Evolutionary conservation across 1,139 yeast genomes (phyloP).

Genomic region (Pichia sp.): DNA sequence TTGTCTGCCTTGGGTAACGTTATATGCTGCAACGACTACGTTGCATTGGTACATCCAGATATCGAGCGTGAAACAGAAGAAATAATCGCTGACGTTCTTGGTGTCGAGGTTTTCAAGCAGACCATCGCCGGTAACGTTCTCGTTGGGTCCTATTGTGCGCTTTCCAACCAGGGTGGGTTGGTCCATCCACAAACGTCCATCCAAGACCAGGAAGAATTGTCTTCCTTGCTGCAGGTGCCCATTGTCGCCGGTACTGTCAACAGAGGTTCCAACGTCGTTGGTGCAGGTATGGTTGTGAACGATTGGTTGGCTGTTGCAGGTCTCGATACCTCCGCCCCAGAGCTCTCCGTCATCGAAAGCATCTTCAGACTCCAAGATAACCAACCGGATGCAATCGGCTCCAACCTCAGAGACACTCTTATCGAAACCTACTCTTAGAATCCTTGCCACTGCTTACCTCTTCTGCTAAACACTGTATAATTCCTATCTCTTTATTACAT

Average conservation of each 20-base stretch:
- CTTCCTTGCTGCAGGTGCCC: slow-evolving; percentile 93
- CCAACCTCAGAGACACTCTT: slow-evolving; percentile 83
- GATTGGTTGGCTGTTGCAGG: slow-evolving; percentile 99
- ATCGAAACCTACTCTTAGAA: slow-evolving; percentile 66
- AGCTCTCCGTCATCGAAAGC: slow-evolving; percentile 91
- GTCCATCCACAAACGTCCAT: slow-evolving; percentile 97
- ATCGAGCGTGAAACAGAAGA: slow-evolving; percentile 99
- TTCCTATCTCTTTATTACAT: neutral
- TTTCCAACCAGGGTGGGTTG: slow-evolving; percentile 96
- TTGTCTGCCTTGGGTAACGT: slow-evolving; percentile 96
- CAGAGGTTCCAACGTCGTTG: slow-evolving; percentile 96
- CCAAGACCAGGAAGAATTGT: slow-evolving; percentile 96
- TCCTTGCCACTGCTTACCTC: neutral
- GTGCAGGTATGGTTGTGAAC: slow-evolving; percentile 98
- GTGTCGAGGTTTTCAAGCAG: slow-evolving; percentile 98
- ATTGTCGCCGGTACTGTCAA: slow-evolving; percentile 98
- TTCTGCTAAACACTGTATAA: neutral
- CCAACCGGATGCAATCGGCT: slow-evolving; percentile 78
- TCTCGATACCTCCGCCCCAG: slow-evolving; percentile 97
- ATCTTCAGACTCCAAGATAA: slow-evolving; percentile 90
- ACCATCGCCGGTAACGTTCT: slow-evolving; percentile 97
- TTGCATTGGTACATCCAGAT: slow-evolving; percentile 98
- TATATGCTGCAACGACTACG: slow-evolving; percentile 97
- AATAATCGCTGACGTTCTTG: slow-evolving; percentile 95
- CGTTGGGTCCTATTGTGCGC: slow-evolving; percentile 92